These are phyloP conservation scores for Suillus tomentosus DNA, from an alignment of 768 basidiomycete species.

Conservation along the genomic window DNA sequence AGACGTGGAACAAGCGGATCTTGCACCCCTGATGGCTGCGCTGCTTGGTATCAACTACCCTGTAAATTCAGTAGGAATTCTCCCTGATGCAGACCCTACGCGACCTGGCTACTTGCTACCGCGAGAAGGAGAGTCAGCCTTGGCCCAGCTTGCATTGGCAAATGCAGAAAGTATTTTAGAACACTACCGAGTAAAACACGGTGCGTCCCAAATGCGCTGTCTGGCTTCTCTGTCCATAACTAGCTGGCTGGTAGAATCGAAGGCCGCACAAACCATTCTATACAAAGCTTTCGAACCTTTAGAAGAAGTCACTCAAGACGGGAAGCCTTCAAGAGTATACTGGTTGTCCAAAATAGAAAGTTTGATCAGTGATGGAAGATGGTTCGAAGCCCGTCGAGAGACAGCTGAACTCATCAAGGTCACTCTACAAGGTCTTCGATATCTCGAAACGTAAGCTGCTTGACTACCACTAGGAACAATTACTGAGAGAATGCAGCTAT, in stretches of 20 bases:
- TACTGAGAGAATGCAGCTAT: slow-evolving; percentile 46
- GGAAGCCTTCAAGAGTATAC: slow-evolving; percentile 36
- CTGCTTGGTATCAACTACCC: slow-evolving; percentile 76
- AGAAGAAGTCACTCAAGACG: slow-evolving; percentile 31
- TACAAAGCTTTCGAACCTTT: slow-evolving; percentile 65
- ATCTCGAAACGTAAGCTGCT: slow-evolving; percentile 60
- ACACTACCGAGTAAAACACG: slow-evolving; percentile 76
- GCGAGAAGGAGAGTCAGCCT: slow-evolving; percentile 45
- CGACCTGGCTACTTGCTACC: slow-evolving; percentile 59
- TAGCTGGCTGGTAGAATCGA: slow-evolving; percentile 49
- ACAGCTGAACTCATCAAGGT: slow-evolving; percentile 55
- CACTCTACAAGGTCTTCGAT: slow-evolving; percentile 64
- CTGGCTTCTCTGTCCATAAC: neutral
- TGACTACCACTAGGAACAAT: neutral
- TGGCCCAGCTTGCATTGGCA: slow-evolving; percentile 57
- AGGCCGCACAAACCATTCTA: slow-evolving; percentile 54
- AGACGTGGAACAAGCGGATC: slow-evolving; percentile 84
- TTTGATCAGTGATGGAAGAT: slow-evolving; percentile 44
- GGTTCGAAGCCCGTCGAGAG: slow-evolving; percentile 48
- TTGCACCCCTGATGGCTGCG: slow-evolving; percentile 76
- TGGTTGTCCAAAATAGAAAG: slow-evolving; percentile 46
- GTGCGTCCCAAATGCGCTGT: slow-evolving; percentile 38
- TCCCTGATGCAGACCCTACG: slow-evolving; percentile 72
- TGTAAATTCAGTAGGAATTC: slow-evolving; percentile 78
- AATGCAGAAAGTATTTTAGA: slow-evolving; percentile 76